These are phyloP conservation scores for Begonia loranthoides DNA, from an alignment of 306 rosid species.

Conservation along the genomic window DNA sequence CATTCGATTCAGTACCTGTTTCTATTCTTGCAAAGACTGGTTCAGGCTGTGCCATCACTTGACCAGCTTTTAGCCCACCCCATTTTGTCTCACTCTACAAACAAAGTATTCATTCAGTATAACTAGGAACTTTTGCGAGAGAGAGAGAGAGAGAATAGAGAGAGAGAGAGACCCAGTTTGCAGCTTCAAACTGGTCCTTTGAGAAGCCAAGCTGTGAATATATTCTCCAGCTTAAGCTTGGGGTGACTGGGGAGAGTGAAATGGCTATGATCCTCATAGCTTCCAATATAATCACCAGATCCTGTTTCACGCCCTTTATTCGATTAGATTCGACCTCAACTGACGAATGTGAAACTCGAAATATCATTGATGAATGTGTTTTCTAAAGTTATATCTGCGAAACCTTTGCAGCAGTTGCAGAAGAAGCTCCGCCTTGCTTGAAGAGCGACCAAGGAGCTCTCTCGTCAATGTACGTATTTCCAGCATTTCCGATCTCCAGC, in stretches of 20 bases:
- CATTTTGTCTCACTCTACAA: conserved; percentile 64
- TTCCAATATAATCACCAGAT: conserved; percentile 85
- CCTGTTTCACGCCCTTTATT: conserved; percentile 28
- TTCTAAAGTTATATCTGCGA: too few species aligned
- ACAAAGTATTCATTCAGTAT: conserved; percentile 20
- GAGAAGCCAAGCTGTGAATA: conserved; percentile 79
- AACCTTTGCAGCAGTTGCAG: conserved; percentile 83
- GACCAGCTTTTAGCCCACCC: conserved; percentile 87
- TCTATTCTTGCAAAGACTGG: conserved; percentile 83
- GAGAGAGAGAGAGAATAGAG: conserved; percentile 8
- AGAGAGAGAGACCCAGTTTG: conserved; percentile 65
- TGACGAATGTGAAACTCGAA: too few species aligned
- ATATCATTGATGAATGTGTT: too few species aligned
- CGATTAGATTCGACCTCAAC: too few species aligned
- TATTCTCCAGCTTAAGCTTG: conserved; percentile 76
- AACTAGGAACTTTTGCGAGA: not conserved
- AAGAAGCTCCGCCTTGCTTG: conserved; percentile 70
- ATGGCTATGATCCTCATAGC: conserved; percentile 70
- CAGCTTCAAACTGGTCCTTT: conserved; percentile 54
- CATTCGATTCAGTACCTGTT: conserved; percentile 30
- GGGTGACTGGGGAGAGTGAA: conserved; percentile 65
- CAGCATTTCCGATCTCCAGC: conserved; percentile 72
- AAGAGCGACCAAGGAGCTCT: conserved; percentile 92
- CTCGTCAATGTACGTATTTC: conserved; percentile 76
- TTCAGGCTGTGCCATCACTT: conserved; percentile 69